Evolutionary conservation across 805 yeast species (phyloP).

Genomic region (Cyberlindnera galapagoensis): DNA sequence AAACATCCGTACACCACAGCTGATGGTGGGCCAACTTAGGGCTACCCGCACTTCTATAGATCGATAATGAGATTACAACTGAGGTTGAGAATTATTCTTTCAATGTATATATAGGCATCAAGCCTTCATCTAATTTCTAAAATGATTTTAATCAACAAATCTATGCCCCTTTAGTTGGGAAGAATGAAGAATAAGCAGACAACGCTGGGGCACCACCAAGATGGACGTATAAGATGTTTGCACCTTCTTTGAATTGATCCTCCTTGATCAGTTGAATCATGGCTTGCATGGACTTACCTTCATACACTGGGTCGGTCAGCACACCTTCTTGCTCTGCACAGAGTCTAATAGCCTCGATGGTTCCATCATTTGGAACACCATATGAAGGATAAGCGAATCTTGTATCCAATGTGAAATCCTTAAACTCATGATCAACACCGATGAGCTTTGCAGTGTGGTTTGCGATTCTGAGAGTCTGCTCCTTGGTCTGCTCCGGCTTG

Average conservation of each 20-base stretch:
- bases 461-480: slow-evolving; percentile 13
- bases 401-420: slow-evolving; percentile 10
- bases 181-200: slow-evolving; percentile 15
- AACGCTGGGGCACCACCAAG: slow-evolving; percentile 17
- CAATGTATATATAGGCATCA: too few relatives aligned
- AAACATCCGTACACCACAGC: too few relatives aligned
- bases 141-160: too few relatives aligned
- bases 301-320: slow-evolving; percentile 15
- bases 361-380: slow-evolving; percentile 16
- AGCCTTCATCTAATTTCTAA: too few relatives aligned
- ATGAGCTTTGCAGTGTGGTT: slow-evolving; percentile 16
- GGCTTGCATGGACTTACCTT: slow-evolving; percentile 17
- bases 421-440: slow-evolving; percentile 11
- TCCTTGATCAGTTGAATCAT: slow-evolving; percentile 11
- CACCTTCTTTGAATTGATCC: slow-evolving; percentile 9
- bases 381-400: slow-evolving; percentile 15
- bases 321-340: slow-evolving; percentile 16
- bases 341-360: slow-evolving; percentile 16
- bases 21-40: too few relatives aligned
- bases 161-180: slow-evolving; percentile 17
- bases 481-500: slow-evolving; percentile 15
- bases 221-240: slow-evolving; percentile 14
- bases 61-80: too few relatives aligned
- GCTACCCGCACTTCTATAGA: too few relatives aligned
- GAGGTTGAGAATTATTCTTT: too few relatives aligned